Base-by-base conservation (phyloP, 176 grass and related monocot species). In the Dendrocalamus sinicus region DNA sequence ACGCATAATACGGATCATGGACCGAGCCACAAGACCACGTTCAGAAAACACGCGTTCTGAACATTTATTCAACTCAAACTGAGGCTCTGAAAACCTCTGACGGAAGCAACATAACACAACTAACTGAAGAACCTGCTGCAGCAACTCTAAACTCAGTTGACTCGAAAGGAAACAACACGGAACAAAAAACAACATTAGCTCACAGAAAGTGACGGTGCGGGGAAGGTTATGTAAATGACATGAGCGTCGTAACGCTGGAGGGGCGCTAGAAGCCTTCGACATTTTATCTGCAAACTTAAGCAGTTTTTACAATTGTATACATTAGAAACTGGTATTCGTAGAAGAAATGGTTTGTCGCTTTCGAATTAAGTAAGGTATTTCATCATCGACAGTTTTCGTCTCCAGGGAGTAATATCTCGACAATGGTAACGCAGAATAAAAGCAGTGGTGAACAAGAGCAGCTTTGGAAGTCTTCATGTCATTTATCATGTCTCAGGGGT, bases 251-350 rank as follows among this genome's bases (percentile, higher is more conserved):
- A 70, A 70, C 46, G 2, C 47, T 80, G 16, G 84, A 80, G 39
- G 83, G 74, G 9, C 83, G 73, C 37, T 89, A 83, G 72, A 77
- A 72, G 17, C 12, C n/a, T 74, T 65, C 57, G 8, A 11, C 44
- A 24, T 70, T 9, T 70, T 13, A 5, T 69, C 37, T 53, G n/a
- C 73, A 70, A 70, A 67, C 54, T 57, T 8, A 20, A 57, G 54
- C 7, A 3, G 54, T 57, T 57, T 57, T 19, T 57, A 22, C 19
- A 20, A 1, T 24, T 39, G 43, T 44, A 26, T 85, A 32, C 9
- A 62, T 26, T 8, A 76, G 35, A 77, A 41, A 76, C 46, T 0
- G 22, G 6, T 57, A 67, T 14, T 30, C 61, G 2, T 30, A 64
- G 61, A 28, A 30, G 61, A 64, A 30, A 62, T 62, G 22, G n/a